These are phyloP conservation scores for Alternaria ethzedia DNA, from an alignment of 2,329 filamentous ascomycete genomes.

Conservation along the genomic window DNA sequence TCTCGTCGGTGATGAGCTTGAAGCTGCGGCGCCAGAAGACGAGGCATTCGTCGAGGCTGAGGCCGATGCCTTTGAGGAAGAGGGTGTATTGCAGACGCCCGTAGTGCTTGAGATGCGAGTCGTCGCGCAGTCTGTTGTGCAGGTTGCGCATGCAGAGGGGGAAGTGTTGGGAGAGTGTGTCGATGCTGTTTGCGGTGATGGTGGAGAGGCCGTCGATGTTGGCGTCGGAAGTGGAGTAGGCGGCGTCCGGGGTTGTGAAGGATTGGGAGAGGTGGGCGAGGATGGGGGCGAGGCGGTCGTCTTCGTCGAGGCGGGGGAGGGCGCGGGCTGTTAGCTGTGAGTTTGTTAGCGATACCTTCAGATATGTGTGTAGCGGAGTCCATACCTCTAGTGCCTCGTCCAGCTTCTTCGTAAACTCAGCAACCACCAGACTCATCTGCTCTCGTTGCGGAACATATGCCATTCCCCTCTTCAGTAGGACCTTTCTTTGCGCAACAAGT, in stretches of 20 bases:
- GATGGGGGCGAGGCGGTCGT: conserved; percentile 83
- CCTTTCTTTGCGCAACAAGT: conserved; percentile 78
- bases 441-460: conserved; percentile 90
- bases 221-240: conserved; percentile 72
- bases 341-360: conserved; percentile 2
- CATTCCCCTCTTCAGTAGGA: conserved; percentile 76
- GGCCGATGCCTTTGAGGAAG: conserved; percentile 93
- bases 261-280: conserved; percentile 88
- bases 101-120: conserved; percentile 90
- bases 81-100: conserved; percentile 93
- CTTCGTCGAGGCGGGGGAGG: conserved; percentile 90
- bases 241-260: conserved; percentile 88
- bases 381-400: conserved; percentile 82
- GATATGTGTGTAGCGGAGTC: background rate
- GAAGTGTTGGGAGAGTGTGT: conserved; percentile 78
- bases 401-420: conserved; percentile 80
- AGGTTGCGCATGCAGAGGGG: conserved; percentile 94
- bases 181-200: conserved; percentile 68
- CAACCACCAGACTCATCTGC: conserved; percentile 86
- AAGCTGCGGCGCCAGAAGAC: conserved; percentile 90
- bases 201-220: conserved; percentile 78
- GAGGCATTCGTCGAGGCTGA: conserved; percentile 89
- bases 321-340: conserved; percentile 82
- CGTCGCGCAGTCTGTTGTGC: conserved; percentile 83
- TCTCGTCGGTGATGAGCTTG: conserved; percentile 86